These are phyloP conservation scores for Poa pratensis DNA, from an alignment of 176 grass and related monocot genomes.

Conservation along the genomic window DNA sequence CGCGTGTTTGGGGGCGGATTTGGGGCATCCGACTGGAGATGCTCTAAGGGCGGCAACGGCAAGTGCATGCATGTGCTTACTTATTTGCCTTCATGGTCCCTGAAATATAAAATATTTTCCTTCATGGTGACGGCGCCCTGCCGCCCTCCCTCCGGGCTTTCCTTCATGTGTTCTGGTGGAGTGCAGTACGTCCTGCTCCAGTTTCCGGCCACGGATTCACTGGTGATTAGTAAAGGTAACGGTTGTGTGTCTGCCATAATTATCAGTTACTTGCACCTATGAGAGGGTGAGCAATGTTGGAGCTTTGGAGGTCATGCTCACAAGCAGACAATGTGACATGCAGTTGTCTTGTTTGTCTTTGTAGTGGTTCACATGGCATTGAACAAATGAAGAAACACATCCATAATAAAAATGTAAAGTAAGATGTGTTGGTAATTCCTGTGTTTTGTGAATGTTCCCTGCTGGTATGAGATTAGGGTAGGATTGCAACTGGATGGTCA, in stretches of 20 bases:
- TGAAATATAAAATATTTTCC: constrained; percentile 31
- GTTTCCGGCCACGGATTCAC: constrained; percentile 6
- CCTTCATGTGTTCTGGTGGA: too few species aligned
- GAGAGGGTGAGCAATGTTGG: background rate
- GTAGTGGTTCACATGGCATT: background rate
- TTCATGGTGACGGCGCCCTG: constrained; percentile 34
- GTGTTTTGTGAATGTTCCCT: background rate
- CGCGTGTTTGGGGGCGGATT: too few species aligned
- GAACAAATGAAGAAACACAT: background rate
- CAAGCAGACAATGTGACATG: background rate
- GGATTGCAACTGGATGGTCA: too few species aligned
- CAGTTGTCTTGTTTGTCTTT: background rate
- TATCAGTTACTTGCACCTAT: constrained; percentile 24
- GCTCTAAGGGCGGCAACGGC: background rate
- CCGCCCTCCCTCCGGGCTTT: background rate
- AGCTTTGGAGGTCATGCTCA: background rate
- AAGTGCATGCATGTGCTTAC: constrained; percentile 46
- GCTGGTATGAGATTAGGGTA: too few species aligned
- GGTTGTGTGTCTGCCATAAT: background rate
- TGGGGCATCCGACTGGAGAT: too few species aligned
- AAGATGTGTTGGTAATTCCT: background rate
- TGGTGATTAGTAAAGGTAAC: background rate
- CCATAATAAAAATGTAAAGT: background rate
- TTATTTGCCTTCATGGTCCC: constrained; percentile 41
- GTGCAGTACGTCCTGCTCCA: background rate